phyloP scores from a whole-genome alignment of 2,329 filamentous ascomycete genomes.

The Aspergillus hiratsukae region DNA sequence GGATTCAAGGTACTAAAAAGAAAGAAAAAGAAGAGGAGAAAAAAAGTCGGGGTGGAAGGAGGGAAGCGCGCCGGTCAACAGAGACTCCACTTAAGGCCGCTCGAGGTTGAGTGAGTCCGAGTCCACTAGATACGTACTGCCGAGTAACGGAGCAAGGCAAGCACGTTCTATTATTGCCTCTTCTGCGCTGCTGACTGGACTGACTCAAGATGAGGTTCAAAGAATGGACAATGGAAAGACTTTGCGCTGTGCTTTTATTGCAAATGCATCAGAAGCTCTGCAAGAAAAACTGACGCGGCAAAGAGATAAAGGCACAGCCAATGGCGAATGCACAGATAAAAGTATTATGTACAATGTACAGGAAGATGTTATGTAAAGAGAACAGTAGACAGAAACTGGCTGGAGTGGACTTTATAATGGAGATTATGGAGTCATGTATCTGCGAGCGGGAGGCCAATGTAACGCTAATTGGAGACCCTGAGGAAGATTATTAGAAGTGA shows the following conservation, averaged over 20 bases:
- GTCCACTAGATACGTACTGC: not conserved
- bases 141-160: not conserved
- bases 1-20: not conserved
- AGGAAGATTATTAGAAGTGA: not conserved
- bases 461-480: slow-evolving; percentile 6
- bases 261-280: not conserved
- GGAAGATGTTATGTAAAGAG: slow-evolving; percentile 24
- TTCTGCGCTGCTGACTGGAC: not conserved
- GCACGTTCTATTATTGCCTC: not conserved
- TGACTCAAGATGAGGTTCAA: not conserved
- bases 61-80: not conserved
- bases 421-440: not conserved
- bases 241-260: not conserved
- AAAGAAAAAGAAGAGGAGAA: slow-evolving; percentile 3
- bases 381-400: slow-evolving; percentile 7
- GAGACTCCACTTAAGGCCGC: not conserved
- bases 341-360: slow-evolving; percentile 5
- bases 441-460: slow-evolving; percentile 1
- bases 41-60: not conserved
- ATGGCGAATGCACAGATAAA: slow-evolving; percentile 11
- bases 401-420: not conserved
- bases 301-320: slow-evolving; percentile 7
- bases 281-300: not conserved
- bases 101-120: not conserved
- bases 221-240: not conserved